phyloP scores from a whole-genome alignment of 192 early-diverging fungal species.

The Coemansia sp. region DNA sequence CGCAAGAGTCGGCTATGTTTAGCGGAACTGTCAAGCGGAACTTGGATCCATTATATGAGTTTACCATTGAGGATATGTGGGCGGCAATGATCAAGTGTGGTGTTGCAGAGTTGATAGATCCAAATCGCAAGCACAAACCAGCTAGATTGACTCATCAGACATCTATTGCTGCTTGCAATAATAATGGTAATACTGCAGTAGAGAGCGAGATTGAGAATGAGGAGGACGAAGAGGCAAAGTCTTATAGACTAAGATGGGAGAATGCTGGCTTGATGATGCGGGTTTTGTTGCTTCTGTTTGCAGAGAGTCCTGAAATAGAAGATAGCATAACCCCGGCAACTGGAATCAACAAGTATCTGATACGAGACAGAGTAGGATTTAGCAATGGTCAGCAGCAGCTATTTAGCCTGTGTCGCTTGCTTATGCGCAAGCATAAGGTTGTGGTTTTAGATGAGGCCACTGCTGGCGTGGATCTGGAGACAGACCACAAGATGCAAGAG shows the following conservation, averaged over 20 bases:
- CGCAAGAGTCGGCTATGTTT: constrained; percentile 65
- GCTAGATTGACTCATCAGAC: background rate
- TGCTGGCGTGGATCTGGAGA: constrained; percentile 53
- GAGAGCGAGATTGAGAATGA: constrained; percentile 25
- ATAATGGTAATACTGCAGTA: background rate
- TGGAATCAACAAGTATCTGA: background rate
- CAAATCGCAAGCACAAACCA: background rate
- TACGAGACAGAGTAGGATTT: constrained; percentile 33
- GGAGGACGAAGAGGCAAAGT: background rate
- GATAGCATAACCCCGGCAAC: too few relatives aligned
- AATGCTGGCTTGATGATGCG: background rate
- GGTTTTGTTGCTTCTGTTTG: background rate
- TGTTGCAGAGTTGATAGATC: background rate
- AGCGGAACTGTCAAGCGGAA: constrained; percentile 62
- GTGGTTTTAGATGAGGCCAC: constrained; percentile 70
- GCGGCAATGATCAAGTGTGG: constrained; percentile 45
- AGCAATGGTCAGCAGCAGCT: constrained; percentile 60
- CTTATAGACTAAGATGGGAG: background rate
- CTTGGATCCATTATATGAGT: constrained; percentile 59
- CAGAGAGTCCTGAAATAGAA: background rate
- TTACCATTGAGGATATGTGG: constrained; percentile 64
- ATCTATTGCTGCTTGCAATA: background rate
- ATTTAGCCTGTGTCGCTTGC: constrained; percentile 58
- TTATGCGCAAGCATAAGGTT: constrained; percentile 56
- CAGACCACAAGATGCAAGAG: constrained; percentile 12